Conservation (phyloP, 2,329 filamentous ascomycete genomes). For the Calonectria pteridis region DNA sequence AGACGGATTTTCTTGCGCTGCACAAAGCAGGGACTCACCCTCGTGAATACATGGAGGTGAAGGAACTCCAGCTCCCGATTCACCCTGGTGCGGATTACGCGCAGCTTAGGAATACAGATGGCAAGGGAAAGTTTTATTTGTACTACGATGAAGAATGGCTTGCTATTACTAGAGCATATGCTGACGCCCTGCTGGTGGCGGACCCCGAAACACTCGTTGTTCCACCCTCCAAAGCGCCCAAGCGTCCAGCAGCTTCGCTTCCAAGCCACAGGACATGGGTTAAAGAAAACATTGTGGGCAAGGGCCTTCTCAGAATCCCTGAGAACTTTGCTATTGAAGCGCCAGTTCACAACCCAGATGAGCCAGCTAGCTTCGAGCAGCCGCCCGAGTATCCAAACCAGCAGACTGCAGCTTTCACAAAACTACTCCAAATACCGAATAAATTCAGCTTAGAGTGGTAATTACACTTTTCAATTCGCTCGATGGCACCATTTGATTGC, state of each 20-base stretch:
- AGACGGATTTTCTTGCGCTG: conserved; percentile 84
- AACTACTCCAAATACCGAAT: conserved; percentile 64
- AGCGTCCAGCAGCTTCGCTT: neutral
- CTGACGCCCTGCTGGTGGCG: conserved; percentile 72
- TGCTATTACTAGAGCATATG: conserved; percentile 87
- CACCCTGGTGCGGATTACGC: conserved; percentile 8
- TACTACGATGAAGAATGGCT: conserved; percentile 95
- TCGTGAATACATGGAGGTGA: conserved; percentile 78
- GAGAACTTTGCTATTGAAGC: conserved; percentile 84
- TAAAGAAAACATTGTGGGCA: conserved; percentile 75
- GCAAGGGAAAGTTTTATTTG: conserved; percentile 56
- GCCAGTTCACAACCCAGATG: conserved; percentile 72
- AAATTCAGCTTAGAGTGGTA: neutral
- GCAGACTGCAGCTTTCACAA: conserved; percentile 85
- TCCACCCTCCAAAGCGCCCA: conserved; percentile 73
- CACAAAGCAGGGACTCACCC: conserved; percentile 91
- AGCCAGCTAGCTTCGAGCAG: conserved; percentile 68
- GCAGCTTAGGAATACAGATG: conserved; percentile 55
- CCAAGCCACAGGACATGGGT: conserved; percentile 73
- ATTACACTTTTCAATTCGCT: neutral
- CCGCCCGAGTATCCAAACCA: conserved; percentile 86
- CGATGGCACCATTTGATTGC: neutral
- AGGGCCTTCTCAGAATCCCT: conserved; percentile 75
- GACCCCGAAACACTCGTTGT: conserved; percentile 73
- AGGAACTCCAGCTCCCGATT: conserved; percentile 55